Evolutionary conservation across 257 asterid genomes (phyloP).

Genomic region (Nicotiana paniculata): DNA sequence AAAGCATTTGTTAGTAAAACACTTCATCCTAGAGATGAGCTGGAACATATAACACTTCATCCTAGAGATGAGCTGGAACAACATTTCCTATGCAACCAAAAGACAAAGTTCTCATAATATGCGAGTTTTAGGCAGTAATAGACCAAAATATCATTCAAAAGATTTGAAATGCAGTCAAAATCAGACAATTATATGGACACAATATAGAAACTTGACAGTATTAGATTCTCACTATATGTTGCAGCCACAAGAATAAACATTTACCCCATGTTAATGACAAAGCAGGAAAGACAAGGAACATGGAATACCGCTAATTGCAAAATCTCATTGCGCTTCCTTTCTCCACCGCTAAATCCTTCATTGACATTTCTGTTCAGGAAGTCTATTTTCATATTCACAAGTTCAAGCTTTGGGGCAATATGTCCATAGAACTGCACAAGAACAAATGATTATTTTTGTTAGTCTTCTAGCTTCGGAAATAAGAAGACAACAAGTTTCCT

Average conservation of each 20-base stretch:
- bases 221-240: not conserved
- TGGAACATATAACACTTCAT: no score
- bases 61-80: no score
- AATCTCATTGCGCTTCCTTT: conserved; percentile 95
- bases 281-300: conserved; percentile 7
- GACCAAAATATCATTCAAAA: no score
- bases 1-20: no score
- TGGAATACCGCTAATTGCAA: conserved; percentile 80
- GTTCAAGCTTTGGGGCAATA: conserved; percentile 75
- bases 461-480: not conserved
- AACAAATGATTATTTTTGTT: not conserved
- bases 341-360: conserved; percentile 99
- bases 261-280: not conserved
- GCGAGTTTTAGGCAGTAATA: no score
- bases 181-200: not conserved
- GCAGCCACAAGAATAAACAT: not conserved
- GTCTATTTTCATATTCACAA: conserved; percentile 83
- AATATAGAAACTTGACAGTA: not conserved
- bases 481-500: not conserved
- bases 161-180: not conserved
- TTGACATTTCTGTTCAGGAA: conserved; percentile 88
- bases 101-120: not conserved
- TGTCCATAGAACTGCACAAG: conserved; percentile 78
- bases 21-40: no score
- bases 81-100: not conserved